Evolutionary conservation across 2,329 filamentous ascomycete species (phyloP), one percentile per base, ranked within the genome.

Genomic region (Trichoderma sp.): DNA sequence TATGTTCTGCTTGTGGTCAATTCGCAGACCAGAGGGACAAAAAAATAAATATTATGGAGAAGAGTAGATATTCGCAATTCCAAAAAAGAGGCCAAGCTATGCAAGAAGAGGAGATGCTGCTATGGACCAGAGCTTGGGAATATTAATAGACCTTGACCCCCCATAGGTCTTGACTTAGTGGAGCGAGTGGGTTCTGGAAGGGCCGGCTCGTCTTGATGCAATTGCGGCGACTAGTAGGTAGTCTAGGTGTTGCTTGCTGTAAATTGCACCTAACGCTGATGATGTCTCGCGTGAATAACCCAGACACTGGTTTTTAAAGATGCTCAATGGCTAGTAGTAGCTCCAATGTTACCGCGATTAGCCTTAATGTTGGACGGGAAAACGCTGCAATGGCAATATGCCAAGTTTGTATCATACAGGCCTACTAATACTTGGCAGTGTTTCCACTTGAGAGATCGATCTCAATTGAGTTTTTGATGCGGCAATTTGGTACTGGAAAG

Each of bases 161-260:
- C 40, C 40, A 35, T 40, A 40, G 37, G 40, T 35, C 11, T 35
- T 5, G 19, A 43, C 40, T 19, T 55, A 33, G 19, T 56, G 53
- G 29, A 16, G 53, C 29, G 53, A 31, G 57, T n/a, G 49, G 33
- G 33, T 40, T 29, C 47, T 55, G 61, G 31, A 21, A 37, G 56
- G 49, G 47, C 24, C 35, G 61, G 61, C 61, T 64, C 33, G 61
- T 29, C 27, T 43, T 56, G 61, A 56, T 53, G 61, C 61, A 64
- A 56, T 13, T 43, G 49, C 49, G 61, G 61, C 61, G 55, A 21
- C 35, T 24, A 11, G 14, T 10, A 24, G n/a, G 14, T 10, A 24
- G n/a, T 35, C 13, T 35, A 35, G 33, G 33, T 35, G 33, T 11
- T 35, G 33, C 33, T 35, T 8, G 40, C 47, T 49, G 7, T 21